Conservation (phyloP, 495 filamentous ascomycete genomes). For the Ramalina intermedia region DNA sequence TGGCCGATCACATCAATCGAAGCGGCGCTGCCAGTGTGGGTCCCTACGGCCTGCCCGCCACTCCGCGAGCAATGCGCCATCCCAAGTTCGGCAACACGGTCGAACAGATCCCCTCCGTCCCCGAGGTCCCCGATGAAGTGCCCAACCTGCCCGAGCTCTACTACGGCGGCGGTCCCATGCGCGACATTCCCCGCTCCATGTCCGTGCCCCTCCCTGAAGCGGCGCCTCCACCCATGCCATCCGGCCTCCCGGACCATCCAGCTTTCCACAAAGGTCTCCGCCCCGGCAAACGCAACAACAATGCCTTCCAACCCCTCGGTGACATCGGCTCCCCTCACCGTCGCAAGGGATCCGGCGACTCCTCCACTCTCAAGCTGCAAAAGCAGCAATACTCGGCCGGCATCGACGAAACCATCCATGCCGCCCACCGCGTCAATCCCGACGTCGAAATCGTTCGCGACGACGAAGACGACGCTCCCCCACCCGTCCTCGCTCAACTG, state of each 20-base stretch:
- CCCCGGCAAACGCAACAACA: slow-evolving; percentile 18
- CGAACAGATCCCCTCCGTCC: slow-evolving; percentile 46
- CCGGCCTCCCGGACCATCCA: slow-evolving; percentile 39
- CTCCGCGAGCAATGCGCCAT: slow-evolving; percentile 73
- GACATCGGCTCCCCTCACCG: slow-evolving; percentile 23
- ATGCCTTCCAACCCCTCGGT: slow-evolving; percentile 15
- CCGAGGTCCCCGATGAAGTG: slow-evolving; percentile 44
- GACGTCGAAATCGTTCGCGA: slow-evolving; percentile 10
- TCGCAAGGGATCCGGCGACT: slow-evolving; percentile 24
- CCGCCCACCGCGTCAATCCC: slow-evolving; percentile 17
- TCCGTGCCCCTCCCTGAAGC: slow-evolving; percentile 57
- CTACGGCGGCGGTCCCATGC: slow-evolving; percentile 39
- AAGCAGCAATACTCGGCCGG: slow-evolving; percentile 31
- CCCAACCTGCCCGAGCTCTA: slow-evolving; percentile 49
- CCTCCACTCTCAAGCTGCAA: background rate
- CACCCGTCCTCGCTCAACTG: slow-evolving; percentile 66
- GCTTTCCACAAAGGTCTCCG: slow-evolving; percentile 40
- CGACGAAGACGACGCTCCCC: slow-evolving; percentile 21
- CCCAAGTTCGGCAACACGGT: slow-evolving; percentile 49
- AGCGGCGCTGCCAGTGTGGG: slow-evolving; percentile 14
- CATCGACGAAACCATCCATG: slow-evolving; percentile 53
- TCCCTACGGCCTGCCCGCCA: slow-evolving; percentile 61
- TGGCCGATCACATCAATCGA: slow-evolving; percentile 5
- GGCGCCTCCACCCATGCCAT: slow-evolving; percentile 25
- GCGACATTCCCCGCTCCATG: slow-evolving; percentile 47